Conservation (phyloP, 2,329 filamentous ascomycete genomes). For the Nemania sp. region DNA sequence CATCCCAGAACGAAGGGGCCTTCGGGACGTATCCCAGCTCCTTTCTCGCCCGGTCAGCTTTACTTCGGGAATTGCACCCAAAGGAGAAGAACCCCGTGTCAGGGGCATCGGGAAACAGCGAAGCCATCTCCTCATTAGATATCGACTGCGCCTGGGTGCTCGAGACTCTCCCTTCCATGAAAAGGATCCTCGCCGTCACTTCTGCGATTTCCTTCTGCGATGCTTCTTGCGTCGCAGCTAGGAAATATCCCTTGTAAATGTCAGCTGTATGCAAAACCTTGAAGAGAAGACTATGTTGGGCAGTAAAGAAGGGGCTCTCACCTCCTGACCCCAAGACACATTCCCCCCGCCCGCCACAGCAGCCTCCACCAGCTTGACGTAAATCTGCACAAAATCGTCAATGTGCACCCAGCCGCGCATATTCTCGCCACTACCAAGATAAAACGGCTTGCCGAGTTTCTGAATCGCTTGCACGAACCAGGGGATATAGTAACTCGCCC, state of each 20-base stretch:
- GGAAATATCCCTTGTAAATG: conserved; percentile 1
- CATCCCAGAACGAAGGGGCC: background rate
- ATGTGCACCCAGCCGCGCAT: conserved; percentile 5
- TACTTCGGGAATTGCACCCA: background rate
- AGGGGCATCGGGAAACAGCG: background rate
- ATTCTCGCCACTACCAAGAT: background rate
- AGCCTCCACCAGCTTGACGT: background rate
- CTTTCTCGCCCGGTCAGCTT: background rate
- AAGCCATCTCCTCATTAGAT: background rate
- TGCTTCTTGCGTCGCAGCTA: background rate
- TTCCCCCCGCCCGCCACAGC: background rate
- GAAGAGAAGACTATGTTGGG: too few relatives aligned
- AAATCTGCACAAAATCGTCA: conserved; percentile 4
- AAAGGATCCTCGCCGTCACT: background rate
- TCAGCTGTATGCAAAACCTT: background rate
- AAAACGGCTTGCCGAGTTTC: background rate
- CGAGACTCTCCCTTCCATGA: background rate
- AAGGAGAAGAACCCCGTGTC: background rate
- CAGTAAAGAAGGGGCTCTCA: background rate
- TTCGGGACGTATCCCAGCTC: background rate
- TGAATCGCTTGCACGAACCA: background rate
- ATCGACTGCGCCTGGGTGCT: background rate
- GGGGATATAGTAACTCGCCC: background rate
- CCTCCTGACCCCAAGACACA: background rate
- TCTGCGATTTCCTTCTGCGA: conserved; percentile 3